Conservation (phyloP, 2,329 filamentous ascomycete genomes). For the Phyllosticta citrichinensis region DNA sequence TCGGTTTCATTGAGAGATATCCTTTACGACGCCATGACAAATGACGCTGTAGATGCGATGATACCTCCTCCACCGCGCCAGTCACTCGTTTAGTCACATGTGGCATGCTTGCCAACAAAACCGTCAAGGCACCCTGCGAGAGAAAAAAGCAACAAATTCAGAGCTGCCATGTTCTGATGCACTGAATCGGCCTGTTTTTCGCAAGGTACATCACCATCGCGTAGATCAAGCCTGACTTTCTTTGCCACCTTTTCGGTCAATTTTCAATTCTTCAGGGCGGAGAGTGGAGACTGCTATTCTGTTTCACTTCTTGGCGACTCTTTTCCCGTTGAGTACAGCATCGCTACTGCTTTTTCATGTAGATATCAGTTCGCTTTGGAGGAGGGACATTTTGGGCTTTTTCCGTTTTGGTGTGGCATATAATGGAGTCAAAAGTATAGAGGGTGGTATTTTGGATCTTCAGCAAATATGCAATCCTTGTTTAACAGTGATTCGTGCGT, state of each 20-base stretch:
- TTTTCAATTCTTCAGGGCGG: background rate
- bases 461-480: background rate
- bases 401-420: conserved; percentile 6
- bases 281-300: background rate
- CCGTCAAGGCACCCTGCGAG: background rate
- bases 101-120: background rate
- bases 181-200: background rate
- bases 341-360: background rate
- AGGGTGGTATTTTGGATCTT: conserved; percentile 4
- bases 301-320: background rate
- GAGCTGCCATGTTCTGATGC: background rate
- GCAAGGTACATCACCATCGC: background rate
- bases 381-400: background rate
- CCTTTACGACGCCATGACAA: conserved; percentile 25
- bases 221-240: background rate
- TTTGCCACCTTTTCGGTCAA: background rate
- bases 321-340: background rate
- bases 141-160: background rate
- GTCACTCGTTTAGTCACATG: conserved; percentile 2
- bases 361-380: background rate
- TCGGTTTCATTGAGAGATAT: conserved; percentile 9
- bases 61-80: conserved; percentile 11
- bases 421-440: conserved; percentile 11
- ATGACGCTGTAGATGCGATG: conserved; percentile 27
- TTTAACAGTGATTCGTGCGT: background rate